Evolutionary conservation across 179 eudicot genomes (phyloP), one percentile per base, ranked within the genome.

Genomic region (Amaranthus tricolor): DNA sequence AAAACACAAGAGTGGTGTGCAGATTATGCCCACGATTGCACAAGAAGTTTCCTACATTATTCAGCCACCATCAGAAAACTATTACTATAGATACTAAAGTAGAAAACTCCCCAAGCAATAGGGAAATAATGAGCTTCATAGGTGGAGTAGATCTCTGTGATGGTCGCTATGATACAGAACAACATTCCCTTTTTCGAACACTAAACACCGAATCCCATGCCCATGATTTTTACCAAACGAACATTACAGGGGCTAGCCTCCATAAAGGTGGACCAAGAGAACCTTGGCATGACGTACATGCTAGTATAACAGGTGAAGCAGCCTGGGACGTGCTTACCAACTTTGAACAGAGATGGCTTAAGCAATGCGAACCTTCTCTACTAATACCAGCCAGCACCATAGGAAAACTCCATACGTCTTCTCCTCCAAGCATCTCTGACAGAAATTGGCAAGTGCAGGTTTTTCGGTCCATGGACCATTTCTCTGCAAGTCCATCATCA

Each of bases 261-360:
- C 82, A 74, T 58, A 91, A 79, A 81, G 97, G 94, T 0, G 98
- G 97, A 58, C 98, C 97, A 2, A 78, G 97, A 57, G 91, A 91
- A 82, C 98, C 98, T 49, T 95, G 98, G 98, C 98, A 93, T 12
- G 97, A 93, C 53, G 77, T 88, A 12, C 99, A 95, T 75, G 97
- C 97, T 43, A 77, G 95, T 71, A 74, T 93, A 12, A 82, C 78
- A 15, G 97, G 97, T 5, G 90, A 84, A 80, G 98, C 97, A 52
- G 97, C 95, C 5, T 66, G 81, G 84, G 97, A 93, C 74, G 74
- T 91, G 8, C 83, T 89, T 31, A 77, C 68, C 17, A 95, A 91
- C 84, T 93, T 95, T 52, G 98, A 93, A 82, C 94, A 93, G 64
- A 76, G 99, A 76, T 93, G 98, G 98, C 82, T 76, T 8, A 95